Base-by-base conservation (phyloP, 2,329 filamentous ascomycete genomes). In the Cryoendolithus antarcticus region DNA sequence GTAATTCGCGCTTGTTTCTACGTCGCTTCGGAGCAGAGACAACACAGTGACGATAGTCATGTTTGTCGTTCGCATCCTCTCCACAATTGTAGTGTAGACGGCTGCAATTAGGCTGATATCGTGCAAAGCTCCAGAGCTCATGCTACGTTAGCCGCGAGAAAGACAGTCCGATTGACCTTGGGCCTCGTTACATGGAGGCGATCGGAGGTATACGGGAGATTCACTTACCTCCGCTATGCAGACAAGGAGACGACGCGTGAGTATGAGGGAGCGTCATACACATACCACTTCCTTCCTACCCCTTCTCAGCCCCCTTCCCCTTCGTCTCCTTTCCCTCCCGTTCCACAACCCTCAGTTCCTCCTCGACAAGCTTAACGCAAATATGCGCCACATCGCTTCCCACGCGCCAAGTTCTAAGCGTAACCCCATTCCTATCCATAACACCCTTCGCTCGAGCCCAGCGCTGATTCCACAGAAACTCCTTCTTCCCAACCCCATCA, bases 401-500 rank as follows among this genome's bases (percentile, higher is more conserved):
- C 8, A 71, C 72, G 32, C 80, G 69, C 84, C 84, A 91, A 12
- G 73, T 84, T 46, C 82, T 75, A 29, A 91, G 56, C 47, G 71
- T 63, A 1, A 91, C 80, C 3, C 80, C 80, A 30, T 77, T 65
- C 4, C 66, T 63, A n/a, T 74, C 72, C 7, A 89, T 66, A 27
- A 75, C 64, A 32, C 67, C 64, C 46, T 81, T 75, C 3, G 83
- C 82, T 33, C 74, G 65, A 32, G 70, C 71, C 63, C 83, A 74
- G 31, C 84, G 65, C 40, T 77, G 71, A 44, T 70, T 67, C 84
- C 83, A 91, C 35, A 86, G 54, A 43, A 80, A 78, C 40, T 86
- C 66, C 47, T 83, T 80, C 62, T 81, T 85, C 57, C 75, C 84
- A 36, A 64, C 52, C 4, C 51, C 53, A 19, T 58, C 55, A 19